Evolutionary conservation across 192 early-diverging fungal species (phyloP).

Genomic region (Umbelopsis sp.): DNA sequence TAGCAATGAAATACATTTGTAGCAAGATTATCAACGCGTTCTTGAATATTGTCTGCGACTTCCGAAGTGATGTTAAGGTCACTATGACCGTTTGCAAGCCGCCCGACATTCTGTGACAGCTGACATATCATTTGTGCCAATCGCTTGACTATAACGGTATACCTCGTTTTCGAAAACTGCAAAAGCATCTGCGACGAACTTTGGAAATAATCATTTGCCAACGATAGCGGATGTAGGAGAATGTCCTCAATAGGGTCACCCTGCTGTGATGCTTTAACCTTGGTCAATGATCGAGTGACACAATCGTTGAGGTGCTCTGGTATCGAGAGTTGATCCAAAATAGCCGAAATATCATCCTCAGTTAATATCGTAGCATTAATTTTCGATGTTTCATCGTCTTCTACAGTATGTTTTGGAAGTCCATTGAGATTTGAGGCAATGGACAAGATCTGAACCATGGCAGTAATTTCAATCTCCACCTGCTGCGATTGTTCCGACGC

Average conservation of each 20-base stretch:
- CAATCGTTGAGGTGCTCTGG: conserved; percentile 33
- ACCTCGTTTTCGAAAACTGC: conserved; percentile 15
- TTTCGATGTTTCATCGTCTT: neutral
- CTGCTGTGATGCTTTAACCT: neutral
- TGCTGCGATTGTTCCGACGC: conserved; percentile 2
- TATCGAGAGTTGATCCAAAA: conserved; percentile 47
- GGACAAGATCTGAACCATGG: conserved; percentile 2
- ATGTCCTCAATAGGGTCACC: neutral
- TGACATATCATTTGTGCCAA: conserved; percentile 43
- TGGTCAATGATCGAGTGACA: conserved; percentile 30
- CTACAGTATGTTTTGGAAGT: neutral
- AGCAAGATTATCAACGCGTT: conserved; percentile 9
- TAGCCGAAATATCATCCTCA: conserved; percentile 44
- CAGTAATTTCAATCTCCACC: conserved; percentile 10
- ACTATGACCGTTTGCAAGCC: conserved; percentile 8
- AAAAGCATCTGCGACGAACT: conserved; percentile 23
- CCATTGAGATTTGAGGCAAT: neutral
- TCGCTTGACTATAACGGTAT: conserved; percentile 24
- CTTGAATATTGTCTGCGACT: conserved; percentile 7
- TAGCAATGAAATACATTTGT: conserved; percentile 11
- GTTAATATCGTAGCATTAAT: neutral
- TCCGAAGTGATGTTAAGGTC: neutral
- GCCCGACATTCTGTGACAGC: conserved; percentile 38
- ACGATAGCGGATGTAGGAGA: conserved; percentile 15
- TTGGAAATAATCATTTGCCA: conserved; percentile 23